Evolutionary conservation across 106 monocot genomes (phyloP).

Genomic region (Cymbidium sinense): DNA sequence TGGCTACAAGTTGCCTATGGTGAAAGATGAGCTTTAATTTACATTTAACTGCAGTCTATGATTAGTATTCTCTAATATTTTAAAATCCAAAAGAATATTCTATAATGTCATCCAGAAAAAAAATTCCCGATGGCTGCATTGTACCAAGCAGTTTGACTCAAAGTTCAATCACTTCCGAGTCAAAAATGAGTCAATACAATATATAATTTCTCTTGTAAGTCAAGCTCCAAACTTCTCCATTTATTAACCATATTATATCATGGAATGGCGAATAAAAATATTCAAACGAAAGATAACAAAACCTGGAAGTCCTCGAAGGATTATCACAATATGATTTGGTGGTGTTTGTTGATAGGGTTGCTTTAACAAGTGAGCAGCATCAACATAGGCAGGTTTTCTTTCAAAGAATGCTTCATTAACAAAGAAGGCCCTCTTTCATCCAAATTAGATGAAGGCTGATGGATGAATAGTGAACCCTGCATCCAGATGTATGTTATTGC

Average conservation of each 20-base stretch:
- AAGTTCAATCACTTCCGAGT: not conserved
- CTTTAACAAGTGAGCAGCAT: conserved; percentile 71
- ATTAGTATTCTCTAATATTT: not conserved
- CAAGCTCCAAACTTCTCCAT: not conserved
- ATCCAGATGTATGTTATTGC: not conserved
- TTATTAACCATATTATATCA: not conserved
- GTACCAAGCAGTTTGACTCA: not conserved
- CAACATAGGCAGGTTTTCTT: conserved; percentile 37
- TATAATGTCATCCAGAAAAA: not conserved
- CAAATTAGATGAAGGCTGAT: conserved; percentile 26
- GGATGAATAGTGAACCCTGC: conserved; percentile 24
- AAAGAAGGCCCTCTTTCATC: conserved; percentile 17
- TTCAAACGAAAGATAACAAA: not conserved
- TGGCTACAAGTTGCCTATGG: not conserved
- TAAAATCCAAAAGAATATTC: not conserved
- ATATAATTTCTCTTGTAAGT: not conserved
- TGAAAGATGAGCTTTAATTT: not conserved
- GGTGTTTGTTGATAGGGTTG: conserved; percentile 72
- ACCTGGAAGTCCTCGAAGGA: conserved; percentile 98
- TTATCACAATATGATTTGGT: conserved; percentile 84
- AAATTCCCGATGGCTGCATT: not conserved
- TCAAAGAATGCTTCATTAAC: conserved; percentile 9
- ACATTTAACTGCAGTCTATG: not conserved
- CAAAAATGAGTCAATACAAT: not conserved
- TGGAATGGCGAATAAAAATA: not conserved